A percentile compares a stretch with the other conserved stretches of the same genome.
Evolutionary conservation across 768 basidiomycete species (phyloP).

Genomic region (Rhodotorula kratochvilovae): DNA sequence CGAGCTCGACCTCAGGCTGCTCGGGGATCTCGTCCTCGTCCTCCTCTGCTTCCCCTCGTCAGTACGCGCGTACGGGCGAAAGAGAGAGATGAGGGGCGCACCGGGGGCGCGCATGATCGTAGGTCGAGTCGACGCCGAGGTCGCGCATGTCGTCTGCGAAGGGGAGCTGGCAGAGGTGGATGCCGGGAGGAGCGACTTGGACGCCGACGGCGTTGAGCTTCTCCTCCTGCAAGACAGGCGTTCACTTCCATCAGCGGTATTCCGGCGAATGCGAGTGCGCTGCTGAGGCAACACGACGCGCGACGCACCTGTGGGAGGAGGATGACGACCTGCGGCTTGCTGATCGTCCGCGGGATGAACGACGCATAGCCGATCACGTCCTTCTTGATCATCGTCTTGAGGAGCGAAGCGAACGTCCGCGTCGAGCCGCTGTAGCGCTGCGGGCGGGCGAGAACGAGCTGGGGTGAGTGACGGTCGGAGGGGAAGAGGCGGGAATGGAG

Average conservation of each 20-base stretch:
- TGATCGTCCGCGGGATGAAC: constrained; percentile 61
- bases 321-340: constrained; percentile 73
- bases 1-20: constrained; percentile 61
- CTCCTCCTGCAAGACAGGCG: constrained; percentile 57
- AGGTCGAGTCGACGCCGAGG: constrained; percentile 57
- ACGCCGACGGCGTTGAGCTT: constrained; percentile 62
- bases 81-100: background rate
- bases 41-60: background rate
- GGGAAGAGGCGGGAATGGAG: background rate
- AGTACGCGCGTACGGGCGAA: too few relatives aligned
- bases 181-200: constrained; percentile 73
- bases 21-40: constrained; percentile 9
- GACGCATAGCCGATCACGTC: constrained; percentile 71
- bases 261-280: background rate
- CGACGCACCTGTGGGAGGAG: constrained; percentile 77
- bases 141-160: constrained; percentile 89
- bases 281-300: background rate
- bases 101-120: too few relatives aligned
- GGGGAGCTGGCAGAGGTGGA: constrained; percentile 87
- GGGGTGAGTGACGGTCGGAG: background rate
- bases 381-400: constrained; percentile 75
- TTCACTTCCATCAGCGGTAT: background rate
- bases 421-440: constrained; percentile 75
- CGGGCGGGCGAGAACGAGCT: background rate
- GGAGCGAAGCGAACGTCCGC: constrained; percentile 79